A percentile compares a stretch with the other conserved stretches of the same genome.
These are phyloP conservation scores for Phoenix dactylifera DNA, from an alignment of 176 grass and related monocot genomes.

Conservation along the genomic window DNA sequence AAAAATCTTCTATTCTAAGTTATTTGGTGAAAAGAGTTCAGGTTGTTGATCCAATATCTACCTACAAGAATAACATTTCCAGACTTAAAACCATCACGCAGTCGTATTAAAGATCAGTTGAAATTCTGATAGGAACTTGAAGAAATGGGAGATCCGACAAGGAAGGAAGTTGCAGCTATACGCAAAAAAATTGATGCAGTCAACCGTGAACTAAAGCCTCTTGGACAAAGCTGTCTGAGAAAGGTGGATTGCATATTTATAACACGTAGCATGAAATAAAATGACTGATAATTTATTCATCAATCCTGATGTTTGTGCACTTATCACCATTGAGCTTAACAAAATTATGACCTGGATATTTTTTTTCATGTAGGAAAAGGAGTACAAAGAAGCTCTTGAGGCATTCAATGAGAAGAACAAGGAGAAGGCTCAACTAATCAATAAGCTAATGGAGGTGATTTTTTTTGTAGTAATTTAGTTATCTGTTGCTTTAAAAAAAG, in stretches of 20 bases:
- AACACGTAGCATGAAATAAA: not conserved
- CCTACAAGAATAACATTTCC: no score
- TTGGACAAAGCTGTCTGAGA: conserved; percentile 69
- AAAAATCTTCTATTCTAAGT: no score
- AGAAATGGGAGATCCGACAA: conserved; percentile 72
- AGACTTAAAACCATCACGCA: no score
- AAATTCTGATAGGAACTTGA: conserved; percentile 51
- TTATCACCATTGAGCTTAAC: not conserved
- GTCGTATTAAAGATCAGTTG: not conserved
- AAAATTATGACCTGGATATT: not conserved
- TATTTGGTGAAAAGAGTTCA: no score
- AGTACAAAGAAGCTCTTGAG: conserved; percentile 82
- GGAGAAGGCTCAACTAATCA: conserved; percentile 82
- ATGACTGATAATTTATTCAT: not conserved
- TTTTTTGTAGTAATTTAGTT: not conserved
- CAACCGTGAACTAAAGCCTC: conserved; percentile 84
- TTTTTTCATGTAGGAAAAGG: conserved; percentile 62
- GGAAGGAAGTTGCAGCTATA: conserved; percentile 75
- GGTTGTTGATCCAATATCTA: no score
- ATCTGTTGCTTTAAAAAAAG: not conserved
- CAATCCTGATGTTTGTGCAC: no score
- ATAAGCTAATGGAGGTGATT: conserved; percentile 74
- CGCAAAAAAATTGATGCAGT: conserved; percentile 62
- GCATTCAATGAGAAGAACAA: conserved; percentile 82
- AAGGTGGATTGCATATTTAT: conserved; percentile 38